Evolutionary conservation across 164 flowering plant genomes (phyloP).

Genomic region (Nymphaea colorata): DNA sequence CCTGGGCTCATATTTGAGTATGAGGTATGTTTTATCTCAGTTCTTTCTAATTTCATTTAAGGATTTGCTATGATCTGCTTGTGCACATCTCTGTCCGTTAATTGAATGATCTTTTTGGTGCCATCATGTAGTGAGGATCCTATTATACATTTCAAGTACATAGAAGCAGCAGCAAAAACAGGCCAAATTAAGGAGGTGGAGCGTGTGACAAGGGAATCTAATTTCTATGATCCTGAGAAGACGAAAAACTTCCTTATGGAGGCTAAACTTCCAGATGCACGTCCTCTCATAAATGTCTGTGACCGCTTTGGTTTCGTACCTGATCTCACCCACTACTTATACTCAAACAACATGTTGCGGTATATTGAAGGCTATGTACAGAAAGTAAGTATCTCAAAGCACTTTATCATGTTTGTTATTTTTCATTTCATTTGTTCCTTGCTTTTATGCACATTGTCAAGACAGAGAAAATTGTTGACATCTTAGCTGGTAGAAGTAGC

Average conservation of each 20-base stretch:
- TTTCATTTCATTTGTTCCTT: neutral
- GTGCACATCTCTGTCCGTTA: neutral
- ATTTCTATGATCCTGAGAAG: slow-evolving; percentile 93
- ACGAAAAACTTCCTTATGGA: slow-evolving; percentile 98
- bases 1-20: slow-evolving; percentile 92
- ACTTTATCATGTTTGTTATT: neutral
- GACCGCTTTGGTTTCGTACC: slow-evolving; percentile 99
- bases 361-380: slow-evolving; percentile 99
- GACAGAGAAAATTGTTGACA: no score
- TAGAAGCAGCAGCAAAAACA: slow-evolving; percentile 99
- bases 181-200: slow-evolving; percentile 99
- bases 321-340: slow-evolving; percentile 93
- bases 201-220: slow-evolving; percentile 96
- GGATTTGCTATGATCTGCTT: neutral
- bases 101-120: neutral
- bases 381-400: slow-evolving; percentile 36
- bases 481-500: no score
- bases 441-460: neutral
- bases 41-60: neutral
- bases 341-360: slow-evolving; percentile 92
- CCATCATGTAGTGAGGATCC: slow-evolving; percentile 83
- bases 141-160: slow-evolving; percentile 95
- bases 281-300: slow-evolving; percentile 97
- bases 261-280: slow-evolving; percentile 98
- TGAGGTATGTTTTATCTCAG: slow-evolving; percentile 42